Conservation (phyloP, 2,329 filamentous ascomycete species). For the Botrytis sinoallii region DNA sequence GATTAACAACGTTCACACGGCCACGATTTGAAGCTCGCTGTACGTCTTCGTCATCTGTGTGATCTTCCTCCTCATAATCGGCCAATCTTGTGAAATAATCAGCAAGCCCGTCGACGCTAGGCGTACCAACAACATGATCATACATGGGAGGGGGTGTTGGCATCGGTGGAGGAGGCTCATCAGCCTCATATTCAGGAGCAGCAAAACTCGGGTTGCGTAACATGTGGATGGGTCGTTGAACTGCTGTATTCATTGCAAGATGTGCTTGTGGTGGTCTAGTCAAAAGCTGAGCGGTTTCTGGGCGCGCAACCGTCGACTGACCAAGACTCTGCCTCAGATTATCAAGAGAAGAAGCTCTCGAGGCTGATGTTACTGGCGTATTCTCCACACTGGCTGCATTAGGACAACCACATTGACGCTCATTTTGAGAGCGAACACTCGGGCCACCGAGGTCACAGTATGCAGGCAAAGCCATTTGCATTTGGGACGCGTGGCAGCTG, state of each 20-base stretch:
- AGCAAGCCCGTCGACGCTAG: constrained; percentile 54
- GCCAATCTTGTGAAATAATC: constrained; percentile 64
- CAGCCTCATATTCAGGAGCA: constrained; percentile 67
- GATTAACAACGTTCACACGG: constrained; percentile 37
- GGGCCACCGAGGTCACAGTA: constrained; percentile 55
- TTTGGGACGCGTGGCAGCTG: constrained; percentile 68
- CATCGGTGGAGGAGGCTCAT: constrained; percentile 64
- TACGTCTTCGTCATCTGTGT: constrained; percentile 34
- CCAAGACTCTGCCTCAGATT: constrained; percentile 33
- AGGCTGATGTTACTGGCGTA: constrained; percentile 40
- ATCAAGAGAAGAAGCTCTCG: constrained; percentile 46
- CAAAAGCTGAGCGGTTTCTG: constrained; percentile 33
- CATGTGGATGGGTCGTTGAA: constrained; percentile 58
- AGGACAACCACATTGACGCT: constrained; percentile 58
- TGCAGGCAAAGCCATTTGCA: constrained; percentile 66
- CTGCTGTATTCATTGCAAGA: constrained; percentile 35
- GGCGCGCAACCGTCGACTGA: constrained; percentile 5
- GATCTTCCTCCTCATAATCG: constrained; percentile 33
- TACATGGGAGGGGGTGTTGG: constrained; percentile 71
- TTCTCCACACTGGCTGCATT: constrained; percentile 47
- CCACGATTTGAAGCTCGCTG: constrained; percentile 30
- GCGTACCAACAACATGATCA: constrained; percentile 56
- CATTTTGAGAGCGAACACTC: constrained; percentile 39
- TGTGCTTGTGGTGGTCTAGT: constrained; percentile 49
- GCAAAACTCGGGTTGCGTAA: constrained; percentile 67